Conservation (phyloP, 129 eudicot genomes). For the Flaveria linearis region DNA sequence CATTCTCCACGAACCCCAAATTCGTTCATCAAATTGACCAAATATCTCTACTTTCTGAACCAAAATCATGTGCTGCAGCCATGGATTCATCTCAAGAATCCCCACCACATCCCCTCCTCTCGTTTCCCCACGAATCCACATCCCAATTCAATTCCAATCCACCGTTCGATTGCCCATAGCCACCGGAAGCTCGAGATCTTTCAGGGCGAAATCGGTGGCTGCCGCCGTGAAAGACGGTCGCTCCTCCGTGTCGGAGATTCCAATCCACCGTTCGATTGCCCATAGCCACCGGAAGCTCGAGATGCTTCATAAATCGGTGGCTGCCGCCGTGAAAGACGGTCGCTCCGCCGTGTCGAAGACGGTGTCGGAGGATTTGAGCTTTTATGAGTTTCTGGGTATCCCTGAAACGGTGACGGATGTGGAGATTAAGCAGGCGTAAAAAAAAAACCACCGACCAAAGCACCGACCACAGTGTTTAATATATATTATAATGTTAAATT, state of each 20-base stretch:
- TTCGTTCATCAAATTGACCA: neutral
- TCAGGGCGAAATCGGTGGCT: slow-evolving; percentile 20
- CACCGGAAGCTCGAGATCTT: neutral
- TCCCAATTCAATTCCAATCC: slow-evolving; percentile 19
- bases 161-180: neutral
- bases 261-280: too few species aligned
- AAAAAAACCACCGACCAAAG: too few species aligned
- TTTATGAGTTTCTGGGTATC: slow-evolving; percentile 80
- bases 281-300: too few species aligned
- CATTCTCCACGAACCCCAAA: neutral
- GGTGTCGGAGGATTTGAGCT: slow-evolving; percentile 34
- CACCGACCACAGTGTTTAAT: too few species aligned
- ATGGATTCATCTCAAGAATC: slow-evolving; percentile 31
- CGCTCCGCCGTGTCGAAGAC: too few species aligned
- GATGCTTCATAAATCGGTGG: too few species aligned
- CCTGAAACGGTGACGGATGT: slow-evolving; percentile 54
- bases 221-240: slow-evolving; percentile 27
- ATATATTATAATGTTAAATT: too few species aligned
- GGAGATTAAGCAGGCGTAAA: slow-evolving; percentile 90
- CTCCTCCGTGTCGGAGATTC: slow-evolving; percentile 23
- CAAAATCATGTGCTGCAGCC: slow-evolving; percentile 38
- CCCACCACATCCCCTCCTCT: slow-evolving; percentile 35
- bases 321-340: too few species aligned
- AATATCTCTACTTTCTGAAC: neutral
- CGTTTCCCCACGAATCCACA: slow-evolving; percentile 24